Base-by-base conservation (phyloP, 1,284 basidiomycete species). In the Puccinia coronata region DNA sequence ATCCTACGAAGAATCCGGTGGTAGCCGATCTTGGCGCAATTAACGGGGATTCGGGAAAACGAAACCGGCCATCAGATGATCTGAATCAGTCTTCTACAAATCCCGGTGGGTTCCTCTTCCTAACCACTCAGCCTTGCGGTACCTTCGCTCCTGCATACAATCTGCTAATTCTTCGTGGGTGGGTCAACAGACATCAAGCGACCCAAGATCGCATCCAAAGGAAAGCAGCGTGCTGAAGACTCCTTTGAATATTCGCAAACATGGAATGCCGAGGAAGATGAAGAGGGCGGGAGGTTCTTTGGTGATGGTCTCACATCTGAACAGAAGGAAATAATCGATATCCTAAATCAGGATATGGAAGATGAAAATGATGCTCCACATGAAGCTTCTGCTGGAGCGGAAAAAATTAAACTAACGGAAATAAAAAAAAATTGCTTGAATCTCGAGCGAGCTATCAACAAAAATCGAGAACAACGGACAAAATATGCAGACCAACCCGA, bases 401-500 rank as follows among this genome's bases (percentile, higher is more conserved):
- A 91, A 82, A 90, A 90, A 82, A 87, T 96, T 82, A 91, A 91
- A 5, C 87, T 92, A 0, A 90, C 91, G 2, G 89, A 89, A 34
- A 89, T 96, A 18, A 90, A 93, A 76, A 90, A 92, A 83, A 88
- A 92, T 82, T 88, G 99, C 18, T 87, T 93, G 47, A 90, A 90
- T 59, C 93, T 99, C 83, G 96, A 99, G 86, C 90, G 93, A 28
- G 91, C 93, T 0, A 92, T 93, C 41, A 92, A 92, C 85, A 96
- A 94, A 87, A 99, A 99, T 86, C 93, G 96, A 84, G 94, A 97
- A 86, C 92, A 97, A 86, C 89, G 96, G 41, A 73, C 82, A 61
- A 86, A 86, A 80, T 85, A 84, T 82, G 82, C 84, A n/a, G 79
- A 83, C 41, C 82, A 86, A 34, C 86, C 86, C 0, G 76, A 82